A percentile compares a stretch with the other conserved stretches of the same genome.
phyloP scores from a whole-genome alignment of 2,329 filamentous ascomycete genomes.

The Aspergillus ustus region DNA sequence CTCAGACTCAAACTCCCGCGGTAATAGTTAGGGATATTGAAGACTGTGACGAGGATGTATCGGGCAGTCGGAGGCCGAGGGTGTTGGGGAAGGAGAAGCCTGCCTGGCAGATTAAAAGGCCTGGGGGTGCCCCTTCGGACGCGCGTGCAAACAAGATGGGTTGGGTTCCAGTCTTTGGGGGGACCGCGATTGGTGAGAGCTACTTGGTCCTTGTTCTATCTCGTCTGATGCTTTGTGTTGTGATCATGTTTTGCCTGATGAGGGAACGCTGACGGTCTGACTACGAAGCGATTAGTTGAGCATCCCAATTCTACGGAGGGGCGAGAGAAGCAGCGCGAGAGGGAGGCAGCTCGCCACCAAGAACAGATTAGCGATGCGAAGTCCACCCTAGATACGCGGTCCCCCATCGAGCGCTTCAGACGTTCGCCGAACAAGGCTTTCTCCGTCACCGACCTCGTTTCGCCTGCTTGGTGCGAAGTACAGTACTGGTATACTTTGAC shows the following conservation, averaged over 20 bases:
- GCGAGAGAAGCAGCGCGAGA: conserved; percentile 37
- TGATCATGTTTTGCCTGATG: not conserved
- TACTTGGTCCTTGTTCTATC: conserved; percentile 45
- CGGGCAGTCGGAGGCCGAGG: conserved; percentile 45
- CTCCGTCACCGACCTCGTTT: conserved; percentile 84
- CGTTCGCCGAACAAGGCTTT: conserved; percentile 76
- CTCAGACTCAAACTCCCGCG: not conserved
- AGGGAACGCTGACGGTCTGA: conserved; percentile 61
- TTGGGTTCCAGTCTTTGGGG: conserved; percentile 31
- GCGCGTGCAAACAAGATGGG: conserved; percentile 32
- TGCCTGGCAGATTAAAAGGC: conserved; percentile 26
- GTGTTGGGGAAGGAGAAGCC: conserved; percentile 47
- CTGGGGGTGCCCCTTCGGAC: conserved; percentile 16
- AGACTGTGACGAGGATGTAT: conserved; percentile 47
- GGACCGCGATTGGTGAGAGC: conserved; percentile 38
- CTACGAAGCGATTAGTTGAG: conserved; percentile 66
- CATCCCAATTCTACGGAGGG: conserved; percentile 45
- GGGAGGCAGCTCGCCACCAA: conserved; percentile 31
- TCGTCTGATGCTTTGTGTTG: conserved; percentile 30
- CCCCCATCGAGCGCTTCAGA: conserved; percentile 79
- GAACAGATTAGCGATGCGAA: conserved; percentile 31
- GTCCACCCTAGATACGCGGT: conserved; percentile 49
- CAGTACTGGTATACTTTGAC: conserved; percentile 90
- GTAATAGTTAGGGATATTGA: conserved; percentile 45
- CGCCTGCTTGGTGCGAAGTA: conserved; percentile 93